Conservation (phyloP, 192 early-diverging fungal species). For the Rhizoclosmatium globosum region DNA sequence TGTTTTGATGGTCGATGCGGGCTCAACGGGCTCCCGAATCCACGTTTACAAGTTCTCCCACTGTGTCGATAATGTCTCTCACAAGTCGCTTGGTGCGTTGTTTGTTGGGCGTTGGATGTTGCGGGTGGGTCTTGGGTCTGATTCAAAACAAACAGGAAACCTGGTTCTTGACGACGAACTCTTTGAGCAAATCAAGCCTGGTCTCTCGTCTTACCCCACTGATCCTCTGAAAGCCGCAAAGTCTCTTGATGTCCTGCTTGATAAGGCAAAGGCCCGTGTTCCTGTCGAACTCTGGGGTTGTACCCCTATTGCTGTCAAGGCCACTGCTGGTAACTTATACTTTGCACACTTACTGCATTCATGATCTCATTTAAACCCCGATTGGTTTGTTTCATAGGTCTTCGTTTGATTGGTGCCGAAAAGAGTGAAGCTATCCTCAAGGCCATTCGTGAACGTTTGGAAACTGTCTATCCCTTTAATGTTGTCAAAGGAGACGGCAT, state of each 20-base stretch:
- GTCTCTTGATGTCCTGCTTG: conserved; percentile 81
- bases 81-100: not conserved
- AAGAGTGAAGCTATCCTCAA: conserved; percentile 79
- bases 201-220: conserved; percentile 76
- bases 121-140: too few relatives aligned
- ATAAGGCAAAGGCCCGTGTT: conserved; percentile 76
- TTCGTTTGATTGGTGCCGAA: conserved; percentile 78
- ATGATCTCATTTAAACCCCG: not conserved
- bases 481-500: conserved; percentile 75
- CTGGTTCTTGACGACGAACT: conserved; percentile 82
- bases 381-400: conserved; percentile 38
- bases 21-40: conserved; percentile 95
- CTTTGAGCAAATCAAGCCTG: conserved; percentile 86
- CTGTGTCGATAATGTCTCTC: conserved; percentile 66
- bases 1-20: conserved; percentile 95
- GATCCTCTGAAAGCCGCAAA: conserved; percentile 81
- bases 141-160: conserved; percentile 9
- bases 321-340: conserved; percentile 75
- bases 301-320: conserved; percentile 94
- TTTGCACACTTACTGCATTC: not conserved
- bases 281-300: conserved; percentile 75
- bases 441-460: conserved; percentile 72
- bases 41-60: conserved; percentile 97
- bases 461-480: conserved; percentile 82
- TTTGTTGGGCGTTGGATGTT: conserved; percentile 57